These are phyloP conservation scores for Ceratobasidium sp. DNA, from an alignment of 1,284 basidiomycete genomes.

Conservation along the genomic window DNA sequence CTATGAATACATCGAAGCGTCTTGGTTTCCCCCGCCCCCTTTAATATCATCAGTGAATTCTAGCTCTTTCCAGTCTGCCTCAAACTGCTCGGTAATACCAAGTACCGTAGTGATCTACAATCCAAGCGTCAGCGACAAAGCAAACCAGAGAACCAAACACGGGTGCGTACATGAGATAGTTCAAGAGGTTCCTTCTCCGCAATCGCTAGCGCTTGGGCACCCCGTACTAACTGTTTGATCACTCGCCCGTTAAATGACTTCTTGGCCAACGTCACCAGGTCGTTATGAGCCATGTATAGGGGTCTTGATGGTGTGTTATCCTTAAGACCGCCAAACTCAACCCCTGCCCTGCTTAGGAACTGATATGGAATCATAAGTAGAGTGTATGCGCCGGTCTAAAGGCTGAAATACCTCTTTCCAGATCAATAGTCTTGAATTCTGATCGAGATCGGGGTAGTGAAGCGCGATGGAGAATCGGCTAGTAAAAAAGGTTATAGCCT, in stretches of 20 bases:
- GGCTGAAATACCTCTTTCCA: slow-evolving; percentile 60
- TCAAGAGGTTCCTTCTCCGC: slow-evolving; percentile 35
- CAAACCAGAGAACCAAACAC: neutral
- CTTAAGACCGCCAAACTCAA: slow-evolving; percentile 50
- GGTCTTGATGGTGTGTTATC: neutral
- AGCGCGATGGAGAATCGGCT: slow-evolving; percentile 75
- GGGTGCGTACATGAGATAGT: slow-evolving; percentile 37
- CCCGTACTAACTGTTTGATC: slow-evolving; percentile 52
- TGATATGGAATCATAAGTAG: neutral
- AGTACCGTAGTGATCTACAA: slow-evolving; percentile 34
- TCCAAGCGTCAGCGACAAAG: neutral
- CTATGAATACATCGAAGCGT: slow-evolving; percentile 14
- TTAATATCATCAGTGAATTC: slow-evolving; percentile 3
- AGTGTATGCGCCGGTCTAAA: slow-evolving; percentile 15
- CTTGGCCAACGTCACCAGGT: slow-evolving; percentile 63
- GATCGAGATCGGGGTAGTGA: slow-evolving; percentile 68
- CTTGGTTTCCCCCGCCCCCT: too few relatives aligned
- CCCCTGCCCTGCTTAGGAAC: slow-evolving; percentile 66
- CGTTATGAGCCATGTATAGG: slow-evolving; percentile 57
- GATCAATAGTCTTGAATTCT: slow-evolving; percentile 65
- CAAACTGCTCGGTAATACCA: slow-evolving; percentile 41
- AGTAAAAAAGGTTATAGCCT: neutral
- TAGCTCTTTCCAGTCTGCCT: slow-evolving; percentile 44
- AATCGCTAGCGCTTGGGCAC: slow-evolving; percentile 51
- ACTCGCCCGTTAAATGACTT: slow-evolving; percentile 55